These are phyloP conservation scores for Stereum hirsutum DNA, from an alignment of 1,284 basidiomycete species.

Conservation along the genomic window DNA sequence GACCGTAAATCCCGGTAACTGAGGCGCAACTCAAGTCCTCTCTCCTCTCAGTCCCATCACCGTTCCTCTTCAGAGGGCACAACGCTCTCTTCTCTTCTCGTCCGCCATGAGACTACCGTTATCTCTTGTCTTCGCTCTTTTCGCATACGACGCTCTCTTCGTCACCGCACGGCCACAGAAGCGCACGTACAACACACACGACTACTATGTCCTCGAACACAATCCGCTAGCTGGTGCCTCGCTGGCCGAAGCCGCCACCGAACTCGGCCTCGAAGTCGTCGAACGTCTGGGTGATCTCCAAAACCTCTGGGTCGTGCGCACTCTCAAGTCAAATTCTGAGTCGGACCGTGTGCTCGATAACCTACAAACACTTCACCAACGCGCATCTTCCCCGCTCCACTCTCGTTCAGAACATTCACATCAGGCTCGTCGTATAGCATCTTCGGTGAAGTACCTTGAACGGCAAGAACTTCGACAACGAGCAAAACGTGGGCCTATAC, in stretches of 20 bases:
- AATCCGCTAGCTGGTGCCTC: slow-evolving; percentile 43
- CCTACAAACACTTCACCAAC: slow-evolving; percentile 36
- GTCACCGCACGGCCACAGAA: slow-evolving; percentile 27
- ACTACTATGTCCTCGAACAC: slow-evolving; percentile 87
- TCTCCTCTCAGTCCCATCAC: neutral
- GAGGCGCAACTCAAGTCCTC: too few species aligned
- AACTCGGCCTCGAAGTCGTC: slow-evolving; percentile 59
- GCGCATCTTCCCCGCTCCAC: slow-evolving; percentile 19
- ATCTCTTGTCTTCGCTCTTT: slow-evolving; percentile 20
- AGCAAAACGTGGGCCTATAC: slow-evolving; percentile 62
- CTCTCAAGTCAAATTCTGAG: slow-evolving; percentile 27
- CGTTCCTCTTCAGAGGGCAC: neutral
- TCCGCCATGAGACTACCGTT: slow-evolving; percentile 21
- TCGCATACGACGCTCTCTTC: slow-evolving; percentile 16
- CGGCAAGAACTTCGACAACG: slow-evolving; percentile 57
- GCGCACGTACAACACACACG: slow-evolving; percentile 68
- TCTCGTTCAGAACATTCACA: slow-evolving; percentile 30
- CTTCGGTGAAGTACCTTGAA: slow-evolving; percentile 47
- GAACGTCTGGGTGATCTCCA: slow-evolving; percentile 44
- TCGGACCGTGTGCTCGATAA: slow-evolving; percentile 35
- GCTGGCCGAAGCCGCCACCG: slow-evolving; percentile 44
- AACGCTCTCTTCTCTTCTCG: neutral
- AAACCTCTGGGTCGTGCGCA: slow-evolving; percentile 82
- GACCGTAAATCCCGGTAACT: too few species aligned
- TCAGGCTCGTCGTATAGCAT: slow-evolving; percentile 34